Evolutionary conservation across 1,284 basidiomycete species (phyloP), one percentile per base, ranked within the genome.

Genomic region (Rugiboletus extremiorientalis): DNA sequence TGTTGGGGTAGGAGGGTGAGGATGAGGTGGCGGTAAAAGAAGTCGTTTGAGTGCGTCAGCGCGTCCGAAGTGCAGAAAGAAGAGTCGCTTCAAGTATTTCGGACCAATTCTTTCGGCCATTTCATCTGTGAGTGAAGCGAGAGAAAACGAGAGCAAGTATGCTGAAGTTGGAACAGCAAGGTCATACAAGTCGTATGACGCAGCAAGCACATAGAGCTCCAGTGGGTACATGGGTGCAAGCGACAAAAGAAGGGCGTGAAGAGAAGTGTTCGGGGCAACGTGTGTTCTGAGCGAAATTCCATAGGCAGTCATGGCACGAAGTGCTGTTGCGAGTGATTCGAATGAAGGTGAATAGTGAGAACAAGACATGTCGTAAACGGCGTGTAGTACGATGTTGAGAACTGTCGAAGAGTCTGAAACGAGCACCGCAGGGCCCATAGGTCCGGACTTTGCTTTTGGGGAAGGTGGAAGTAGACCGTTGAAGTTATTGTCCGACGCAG

Each of bases 301-400:
- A 62, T 85, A 88, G n/a, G 67, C 63, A 20, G 70, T 70, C 42
- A 87, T 71, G 25, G 74, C 73, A 52, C 73, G 69, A 14, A 86
- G 75, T n/a, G 84, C 77, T n/a, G 70, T 60, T 51, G 72, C 63
- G 38, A 86, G 73, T 33, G 76, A 73, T 30, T 79, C 74, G 56
- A 85, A 79, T 20, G 80, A 70, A 12, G 86, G 86, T 16, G 79
- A 79, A 70, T 85, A 88, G 60, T 85, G 83, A 30, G 80, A 77
- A 67, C 82, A 85, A 16, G 84, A 79, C 63, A 85, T 76, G 56
- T 82, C 78, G 68, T 88, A 88, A 53, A 85, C 68, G 6, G 78
- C 67, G 64, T 88, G 86, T 20, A 89, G 72, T 46, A 88, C 72
- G 60, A 89, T 76, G 61, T 89, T 89, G 58, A 89, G 73, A 18